Evolutionary conservation across 306 rosid species (phyloP), one percentile per base, ranked within the genome.

Genomic region (Astragalus glycyphyllos): DNA sequence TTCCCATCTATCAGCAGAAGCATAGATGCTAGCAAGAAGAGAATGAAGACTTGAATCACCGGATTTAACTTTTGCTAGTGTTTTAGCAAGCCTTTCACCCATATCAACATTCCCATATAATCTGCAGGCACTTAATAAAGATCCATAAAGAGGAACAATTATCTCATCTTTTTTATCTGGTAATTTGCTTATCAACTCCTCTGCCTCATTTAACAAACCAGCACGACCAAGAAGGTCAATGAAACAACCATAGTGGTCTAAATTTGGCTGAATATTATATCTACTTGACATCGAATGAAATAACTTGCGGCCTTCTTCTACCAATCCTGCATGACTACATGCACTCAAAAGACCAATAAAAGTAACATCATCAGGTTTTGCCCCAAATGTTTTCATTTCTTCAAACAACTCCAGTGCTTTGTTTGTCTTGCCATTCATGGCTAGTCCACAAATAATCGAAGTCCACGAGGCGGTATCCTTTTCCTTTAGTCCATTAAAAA

Each of bases 71-170:
- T 74, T 77, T 37, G 14, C 90, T 7, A 88, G 80, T 60, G 73
- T 51, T 38, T 54, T 67, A 40, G 90, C 89, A 71, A 85, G 53
- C 66, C 89, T 79, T 81, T 88, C 97, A 50, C 92, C 92, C 84
- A 86, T 85, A 47, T 87, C 81, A 11, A 82, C 80, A 59, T 87
- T 83, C 40, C 85, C 86, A 74, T 88, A 80, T 74, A 75, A 77
- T 82, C 89, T 84, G 75, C 97, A 88, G 65, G 92, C 89, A 80
- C 92, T 81, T 5, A 91, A 84, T 69, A 85, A 71, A 79, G 90
- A 87, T 76, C 89, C 90, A 73, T 83, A 88, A 16, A 88, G 85
- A 47, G 97, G 85, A 82, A 79, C 57, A 34, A 68, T 35, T 40
- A 71, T 71, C 55, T 80, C 85, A 29, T 60, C 14, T 17, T 63